Conservation (phyloP, 2,329 filamentous ascomycete species). For the Chaetomiaceae sp. region DNA sequence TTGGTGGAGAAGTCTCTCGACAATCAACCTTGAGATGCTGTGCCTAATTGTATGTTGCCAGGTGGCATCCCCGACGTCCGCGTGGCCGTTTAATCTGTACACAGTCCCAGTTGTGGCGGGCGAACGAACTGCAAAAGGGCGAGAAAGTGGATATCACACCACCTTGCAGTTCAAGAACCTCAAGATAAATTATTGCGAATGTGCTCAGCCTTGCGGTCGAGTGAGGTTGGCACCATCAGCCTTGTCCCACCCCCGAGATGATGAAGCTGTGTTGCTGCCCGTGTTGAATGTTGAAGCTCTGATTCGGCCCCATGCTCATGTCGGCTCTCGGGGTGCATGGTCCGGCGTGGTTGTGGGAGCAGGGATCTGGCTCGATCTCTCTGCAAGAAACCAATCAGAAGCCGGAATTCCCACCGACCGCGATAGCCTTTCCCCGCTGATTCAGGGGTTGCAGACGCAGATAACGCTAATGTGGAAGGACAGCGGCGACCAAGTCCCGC, state of each 20-base stretch:
- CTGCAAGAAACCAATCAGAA: slow-evolving; percentile 10
- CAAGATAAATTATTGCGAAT: not conserved
- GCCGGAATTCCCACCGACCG: not conserved
- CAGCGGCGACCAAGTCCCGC: slow-evolving; percentile 1
- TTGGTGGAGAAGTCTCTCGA: too few species aligned
- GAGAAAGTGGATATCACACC: too few species aligned
- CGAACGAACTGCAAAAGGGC: too few species aligned
- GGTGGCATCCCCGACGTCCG: not conserved
- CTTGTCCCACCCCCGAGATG: not conserved
- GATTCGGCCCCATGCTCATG: not conserved
- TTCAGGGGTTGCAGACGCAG: slow-evolving; percentile 8
- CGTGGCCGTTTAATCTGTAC: too few species aligned
- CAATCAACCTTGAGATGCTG: too few species aligned
- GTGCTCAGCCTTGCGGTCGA: not conserved
- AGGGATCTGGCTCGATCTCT: not conserved
- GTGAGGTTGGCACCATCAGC: not conserved
- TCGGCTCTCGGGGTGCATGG: too few species aligned
- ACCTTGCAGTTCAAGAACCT: not conserved
- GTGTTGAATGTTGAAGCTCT: not conserved
- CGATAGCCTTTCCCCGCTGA: not conserved
- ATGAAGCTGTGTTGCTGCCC: not conserved
- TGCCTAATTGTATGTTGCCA: not conserved
- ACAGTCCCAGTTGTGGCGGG: too few species aligned
- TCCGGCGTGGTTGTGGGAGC: not conserved
- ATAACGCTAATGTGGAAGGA: too few species aligned